Evolutionary conservation across 305 asterid species (phyloP), one percentile per base, ranked within the genome.

Genomic region (Rubia balearica): DNA sequence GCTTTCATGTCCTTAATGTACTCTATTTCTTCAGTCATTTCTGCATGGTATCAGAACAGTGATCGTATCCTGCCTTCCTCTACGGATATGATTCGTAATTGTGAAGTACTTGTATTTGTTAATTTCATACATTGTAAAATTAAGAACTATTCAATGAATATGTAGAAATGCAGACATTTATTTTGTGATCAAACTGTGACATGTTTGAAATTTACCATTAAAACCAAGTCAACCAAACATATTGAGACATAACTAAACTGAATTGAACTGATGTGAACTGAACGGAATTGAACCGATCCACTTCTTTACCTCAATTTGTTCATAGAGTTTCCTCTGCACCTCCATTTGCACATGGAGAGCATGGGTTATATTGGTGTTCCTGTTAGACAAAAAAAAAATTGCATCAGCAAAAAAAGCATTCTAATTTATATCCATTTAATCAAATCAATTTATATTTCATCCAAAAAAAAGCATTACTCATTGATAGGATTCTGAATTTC

Each of bases 271-370:
- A 14, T 4, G 6, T 49, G 56, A 16, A 17, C 57, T 51, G 22
- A 51, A 49, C 21, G 4, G 1, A 0, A 4, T 30, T 30, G 3
- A 30, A 30, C 3, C 3, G 33, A 30, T 30, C 33, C 51, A 45
- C 38, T 3, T 30, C 12, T 41, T 76, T 82, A 91, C 97, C 97
- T 93, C 92, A 61, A 93, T 87, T 66, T 93, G 98, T 75, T 93
- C 96, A 59, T 86, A 86, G 57, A 93, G 96, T 71, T 93, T 90
- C 77, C 85, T 87, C 81, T 93, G 96, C 69, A 90, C 97, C 68
- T 90, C 98, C 98, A 87, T 90, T 79, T 89, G 98, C 83, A 90
- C 65, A 75, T 89, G 90, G 64, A 89, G 70, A 77, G 97, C 93
- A 70, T 79, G 77, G 24, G 92, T 74, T 33, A 89, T 83, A 78